Conservation (phyloP, 2,329 filamentous ascomycete species). For the Didymella keratinophila region DNA sequence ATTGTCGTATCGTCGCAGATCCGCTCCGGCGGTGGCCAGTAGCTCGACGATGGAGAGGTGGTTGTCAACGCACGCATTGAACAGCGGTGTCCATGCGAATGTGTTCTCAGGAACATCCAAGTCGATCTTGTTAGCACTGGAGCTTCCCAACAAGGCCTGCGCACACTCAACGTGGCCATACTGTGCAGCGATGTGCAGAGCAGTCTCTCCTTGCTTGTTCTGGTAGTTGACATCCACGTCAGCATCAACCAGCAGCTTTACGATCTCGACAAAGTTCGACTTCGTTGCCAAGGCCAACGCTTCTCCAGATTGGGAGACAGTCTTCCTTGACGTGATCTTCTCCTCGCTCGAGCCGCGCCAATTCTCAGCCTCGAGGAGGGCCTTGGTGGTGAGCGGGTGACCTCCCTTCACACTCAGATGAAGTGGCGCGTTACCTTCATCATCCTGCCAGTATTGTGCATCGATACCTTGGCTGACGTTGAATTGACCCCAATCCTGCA, state of each 20-base stretch:
- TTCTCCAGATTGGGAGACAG: conserved; percentile 83
- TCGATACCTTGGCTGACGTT: conserved; percentile 87
- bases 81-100: conserved; percentile 94
- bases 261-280: conserved; percentile 83
- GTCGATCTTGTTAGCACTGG: conserved; percentile 73
- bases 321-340: conserved; percentile 70
- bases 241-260: conserved; percentile 85
- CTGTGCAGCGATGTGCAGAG: conserved; percentile 88
- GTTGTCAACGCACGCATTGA: conserved; percentile 90
- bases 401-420: conserved; percentile 93
- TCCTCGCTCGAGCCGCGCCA: conserved; percentile 71
- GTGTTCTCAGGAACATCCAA: conserved; percentile 81
- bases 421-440: conserved; percentile 87
- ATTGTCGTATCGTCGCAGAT: conserved; percentile 76
- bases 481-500: conserved; percentile 90
- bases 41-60: conserved; percentile 77
- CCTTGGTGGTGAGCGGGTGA: conserved; percentile 83
- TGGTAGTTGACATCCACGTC: conserved; percentile 94
- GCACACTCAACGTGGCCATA: conserved; percentile 87
- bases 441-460: conserved; percentile 86
- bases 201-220: conserved; percentile 88
- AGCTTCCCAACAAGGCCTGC: conserved; percentile 75
- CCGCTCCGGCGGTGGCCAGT: conserved; percentile 78
- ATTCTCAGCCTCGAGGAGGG: conserved; percentile 80
- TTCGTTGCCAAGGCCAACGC: conserved; percentile 88